Evolutionary conservation across 306 rosid genomes (phyloP), one percentile per base, ranked within the genome.

Genomic region (Cicer pinnatifidum): DNA sequence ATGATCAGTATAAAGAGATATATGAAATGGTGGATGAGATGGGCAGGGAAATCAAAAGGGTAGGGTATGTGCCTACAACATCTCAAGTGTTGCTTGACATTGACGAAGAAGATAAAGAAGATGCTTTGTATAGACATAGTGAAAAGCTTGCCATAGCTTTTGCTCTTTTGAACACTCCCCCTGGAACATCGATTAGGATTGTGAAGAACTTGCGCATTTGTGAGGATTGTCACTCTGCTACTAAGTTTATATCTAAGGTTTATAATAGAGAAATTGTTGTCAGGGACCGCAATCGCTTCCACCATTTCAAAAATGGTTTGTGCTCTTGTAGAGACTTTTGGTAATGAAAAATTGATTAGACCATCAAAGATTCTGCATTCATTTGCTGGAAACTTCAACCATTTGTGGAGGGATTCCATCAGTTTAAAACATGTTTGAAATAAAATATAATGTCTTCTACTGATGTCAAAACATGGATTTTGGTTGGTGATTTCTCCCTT

Each of bases 61-160:
- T 90, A 58, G 98, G 98, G 41, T 89, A 87, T 78, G 87, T 87
- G 72, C 86, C 98, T 35, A 78, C 84, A 23, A 90, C 98, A 57
- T 87, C 96, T 50, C 90, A 93, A 50, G 96, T 91, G 9, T 73
- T 93, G 76, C 92, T 89, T 75, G 97, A 93, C 72, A 91, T 93
- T 67, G 89, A 90, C 35, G 97, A 93, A 72, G 97, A 89, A 77
- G 98, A 93, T 64, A 93, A 93, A 73, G 96, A 87, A 78, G 96
- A 86, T 83, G 88, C 88, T 76, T 73, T 91, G 70, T 67, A 84
- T 76, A 83, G 85, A 75, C 98, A 93, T 59, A 88, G 98, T 83
- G 98, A 93, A 84, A 93, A 91, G 75, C 86, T 93, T 70, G 98
- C 98, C 11, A 90, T 93, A 68, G 98, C 98, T 56, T 93, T 90